These are phyloP conservation scores for Leucaena leucocephala DNA, from an alignment of 306 rosid genomes.

Conservation along the genomic window DNA sequence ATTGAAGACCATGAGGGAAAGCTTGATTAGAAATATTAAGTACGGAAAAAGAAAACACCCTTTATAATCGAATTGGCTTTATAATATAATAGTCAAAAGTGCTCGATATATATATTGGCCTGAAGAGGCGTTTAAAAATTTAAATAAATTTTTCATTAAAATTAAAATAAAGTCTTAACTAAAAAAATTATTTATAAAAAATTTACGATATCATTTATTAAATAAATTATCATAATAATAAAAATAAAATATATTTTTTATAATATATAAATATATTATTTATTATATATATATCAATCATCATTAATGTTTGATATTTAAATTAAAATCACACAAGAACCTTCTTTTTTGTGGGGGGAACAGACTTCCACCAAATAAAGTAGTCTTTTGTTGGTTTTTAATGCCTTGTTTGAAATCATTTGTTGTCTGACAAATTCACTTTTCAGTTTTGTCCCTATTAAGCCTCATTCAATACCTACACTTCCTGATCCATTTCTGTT, in stretches of 20 bases:
- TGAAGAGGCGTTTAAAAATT: not conserved
- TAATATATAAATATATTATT: too few species aligned
- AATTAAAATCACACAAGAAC: not conserved
- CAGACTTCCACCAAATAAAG: not conserved
- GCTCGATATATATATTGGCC: not conserved
- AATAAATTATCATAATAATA: too few species aligned
- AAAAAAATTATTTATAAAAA: too few species aligned
- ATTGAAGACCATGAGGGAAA: not conserved
- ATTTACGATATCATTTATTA: too few species aligned
- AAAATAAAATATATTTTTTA: too few species aligned
- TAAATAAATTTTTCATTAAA: too few species aligned
- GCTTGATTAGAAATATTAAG: slow-evolving; percentile 19
- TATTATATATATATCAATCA: too few species aligned
- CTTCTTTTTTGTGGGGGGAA: not conserved
- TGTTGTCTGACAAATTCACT: not conserved
- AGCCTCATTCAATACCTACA: not conserved
- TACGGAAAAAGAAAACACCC: slow-evolving; percentile 28
- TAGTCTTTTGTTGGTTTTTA: not conserved
- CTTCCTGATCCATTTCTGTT: too few species aligned
- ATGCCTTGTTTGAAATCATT: not conserved
- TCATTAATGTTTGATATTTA: too few species aligned
- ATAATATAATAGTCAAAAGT: slow-evolving; percentile 30
- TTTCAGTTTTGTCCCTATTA: too few species aligned
- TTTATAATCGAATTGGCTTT: slow-evolving; percentile 34
- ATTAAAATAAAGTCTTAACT: too few species aligned